phyloP scores from a whole-genome alignment of 2,329 filamentous ascomycete species.

The Diaporthe citrichinensis region DNA sequence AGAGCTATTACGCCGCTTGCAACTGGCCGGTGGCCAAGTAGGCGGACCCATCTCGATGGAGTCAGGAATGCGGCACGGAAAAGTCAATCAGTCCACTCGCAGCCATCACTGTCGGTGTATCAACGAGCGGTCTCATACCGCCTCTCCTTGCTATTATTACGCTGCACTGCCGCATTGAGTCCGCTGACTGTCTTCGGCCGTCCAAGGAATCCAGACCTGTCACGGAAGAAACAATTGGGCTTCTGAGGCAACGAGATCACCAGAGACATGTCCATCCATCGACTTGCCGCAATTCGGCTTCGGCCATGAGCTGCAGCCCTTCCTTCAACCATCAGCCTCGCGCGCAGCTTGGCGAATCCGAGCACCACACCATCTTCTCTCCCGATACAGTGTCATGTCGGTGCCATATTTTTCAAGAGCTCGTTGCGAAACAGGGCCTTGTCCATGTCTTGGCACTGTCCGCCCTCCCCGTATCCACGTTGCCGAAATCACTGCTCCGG shows the following conservation, averaged over 20 bases:
- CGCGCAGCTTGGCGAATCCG: constrained; percentile 21
- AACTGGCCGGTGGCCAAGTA: constrained; percentile 11
- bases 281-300: neutral
- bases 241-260: neutral
- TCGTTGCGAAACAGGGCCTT: constrained; percentile 27
- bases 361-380: constrained; percentile 13
- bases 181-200: constrained; percentile 1
- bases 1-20: constrained; percentile 10
- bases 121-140: constrained; percentile 35
- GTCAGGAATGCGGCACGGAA: constrained; percentile 25
- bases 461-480: constrained; percentile 13
- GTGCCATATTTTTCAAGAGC: constrained; percentile 2
- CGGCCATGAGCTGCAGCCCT: constrained; percentile 4
- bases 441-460: constrained; percentile 37
- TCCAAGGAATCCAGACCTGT: neutral
- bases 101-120: constrained; percentile 19
- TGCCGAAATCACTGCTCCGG: constrained; percentile 30
- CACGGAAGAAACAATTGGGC: neutral
- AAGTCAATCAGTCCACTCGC: constrained; percentile 17
- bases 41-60: constrained; percentile 28
- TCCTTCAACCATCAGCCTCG: constrained; percentile 27
- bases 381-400: constrained; percentile 6
- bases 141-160: constrained; percentile 31
- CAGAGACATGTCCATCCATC: neutral
- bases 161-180: constrained; percentile 26